Conservation (phyloP, 345 rosid species). For the Lepidium aucheri region DNA sequence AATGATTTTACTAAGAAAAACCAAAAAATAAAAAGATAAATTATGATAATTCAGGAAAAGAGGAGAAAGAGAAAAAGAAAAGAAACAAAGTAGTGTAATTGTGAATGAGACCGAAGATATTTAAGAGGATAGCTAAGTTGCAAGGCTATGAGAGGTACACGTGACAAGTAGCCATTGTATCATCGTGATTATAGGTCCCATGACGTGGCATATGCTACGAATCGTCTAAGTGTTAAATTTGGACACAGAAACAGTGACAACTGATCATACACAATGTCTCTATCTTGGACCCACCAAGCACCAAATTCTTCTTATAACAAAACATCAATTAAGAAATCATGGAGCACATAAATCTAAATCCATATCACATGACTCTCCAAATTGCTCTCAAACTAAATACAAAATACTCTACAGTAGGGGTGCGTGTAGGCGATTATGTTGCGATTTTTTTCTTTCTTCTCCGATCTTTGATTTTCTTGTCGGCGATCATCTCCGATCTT, state of each 20-base stretch:
- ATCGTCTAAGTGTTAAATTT: conserved; percentile 12
- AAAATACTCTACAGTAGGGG: no score
- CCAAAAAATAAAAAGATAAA: neutral
- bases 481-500: no score
- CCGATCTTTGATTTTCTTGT: no score
- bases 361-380: neutral
- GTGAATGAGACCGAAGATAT: conserved; percentile 2
- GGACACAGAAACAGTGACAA: conserved; percentile 7
- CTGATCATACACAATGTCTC: conserved; percentile 13
- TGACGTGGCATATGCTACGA: conserved; percentile 14
- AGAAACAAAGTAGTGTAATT: neutral
- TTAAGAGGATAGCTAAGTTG: conserved; percentile 21
- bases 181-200: conserved; percentile 2
- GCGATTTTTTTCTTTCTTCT: no score
- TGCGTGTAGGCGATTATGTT: no score
- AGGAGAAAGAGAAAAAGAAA: neutral
- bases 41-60: neutral
- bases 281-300: conserved; percentile 14
- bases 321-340: neutral
- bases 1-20: neutral
- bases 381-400: no score
- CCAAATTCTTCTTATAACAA: conserved; percentile 1
- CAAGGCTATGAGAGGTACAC: conserved; percentile 10
- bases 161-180: neutral
- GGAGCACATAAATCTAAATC: neutral